These are phyloP conservation scores for Tritrichomonas musculus DNA, from an alignment of 208 protist species.

Conservation along the genomic window DNA sequence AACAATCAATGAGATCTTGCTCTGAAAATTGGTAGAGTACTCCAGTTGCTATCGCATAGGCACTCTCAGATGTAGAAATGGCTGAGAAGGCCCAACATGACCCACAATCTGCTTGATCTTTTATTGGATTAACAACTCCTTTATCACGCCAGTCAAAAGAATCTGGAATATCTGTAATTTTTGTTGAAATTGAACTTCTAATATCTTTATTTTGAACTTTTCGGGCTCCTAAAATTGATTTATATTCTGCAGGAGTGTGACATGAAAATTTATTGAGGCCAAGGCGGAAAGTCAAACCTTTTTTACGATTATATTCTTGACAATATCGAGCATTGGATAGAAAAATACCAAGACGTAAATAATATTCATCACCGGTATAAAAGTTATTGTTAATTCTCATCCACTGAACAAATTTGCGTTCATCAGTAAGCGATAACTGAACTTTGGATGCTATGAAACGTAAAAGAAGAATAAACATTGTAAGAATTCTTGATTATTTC, in stretches of 20 bases:
- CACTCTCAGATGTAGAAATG: background rate
- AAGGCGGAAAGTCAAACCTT: background rate
- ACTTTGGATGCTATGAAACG: no score
- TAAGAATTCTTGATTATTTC: no score
- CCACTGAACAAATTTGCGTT: background rate
- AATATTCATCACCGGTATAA: no score
- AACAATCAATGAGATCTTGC: slow-evolving; percentile 11
- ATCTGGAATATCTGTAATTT: background rate
- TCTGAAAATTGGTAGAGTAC: background rate
- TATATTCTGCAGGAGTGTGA: background rate
- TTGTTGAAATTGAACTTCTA: background rate
- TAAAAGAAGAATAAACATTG: no score
- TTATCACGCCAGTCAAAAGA: no score
- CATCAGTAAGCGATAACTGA: background rate
- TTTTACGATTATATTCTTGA: background rate
- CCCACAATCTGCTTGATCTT: slow-evolving; percentile 22
- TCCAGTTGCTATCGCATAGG: background rate
- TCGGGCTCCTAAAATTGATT: background rate
- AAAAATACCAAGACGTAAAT: background rate
- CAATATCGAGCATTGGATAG: background rate
- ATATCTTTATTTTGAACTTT: background rate
- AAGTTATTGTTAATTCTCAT: background rate
- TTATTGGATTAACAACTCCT: background rate
- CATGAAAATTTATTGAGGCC: background rate
- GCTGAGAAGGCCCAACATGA: background rate